Evolutionary conservation across 768 basidiomycete genomes (phyloP).

Genomic region (Lactifluus echinatus): DNA sequence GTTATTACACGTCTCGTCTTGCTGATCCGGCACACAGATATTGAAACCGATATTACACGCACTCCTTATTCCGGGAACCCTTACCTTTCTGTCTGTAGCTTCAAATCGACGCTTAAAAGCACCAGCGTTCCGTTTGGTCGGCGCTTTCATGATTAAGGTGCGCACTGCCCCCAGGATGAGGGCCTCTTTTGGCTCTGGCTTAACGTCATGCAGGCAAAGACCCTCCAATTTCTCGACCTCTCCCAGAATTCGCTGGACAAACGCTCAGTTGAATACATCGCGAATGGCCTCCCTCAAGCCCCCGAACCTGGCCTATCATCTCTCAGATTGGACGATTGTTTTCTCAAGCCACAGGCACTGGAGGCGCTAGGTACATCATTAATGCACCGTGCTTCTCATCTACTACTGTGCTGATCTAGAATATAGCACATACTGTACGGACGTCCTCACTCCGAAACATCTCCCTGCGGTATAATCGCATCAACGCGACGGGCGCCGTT

Average conservation of each 20-base stretch:
- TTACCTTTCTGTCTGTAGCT: slow-evolving; percentile 79
- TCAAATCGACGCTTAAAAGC: slow-evolving; percentile 78
- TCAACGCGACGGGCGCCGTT: slow-evolving; percentile 77
- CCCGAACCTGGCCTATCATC: slow-evolving; percentile 59
- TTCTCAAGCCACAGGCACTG: slow-evolving; percentile 59
- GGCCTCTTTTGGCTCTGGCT: background rate
- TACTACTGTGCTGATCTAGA: slow-evolving; percentile 1
- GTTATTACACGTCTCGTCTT: background rate
- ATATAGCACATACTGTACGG: slow-evolving; percentile 70
- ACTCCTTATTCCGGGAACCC: slow-evolving; percentile 69
- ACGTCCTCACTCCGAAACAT: slow-evolving; percentile 80
- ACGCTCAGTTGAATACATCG: slow-evolving; percentile 74
- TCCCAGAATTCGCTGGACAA: slow-evolving; percentile 83
- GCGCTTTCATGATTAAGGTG: slow-evolving; percentile 68
- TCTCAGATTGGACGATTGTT: slow-evolving; percentile 83
- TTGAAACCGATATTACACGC: slow-evolving; percentile 88
- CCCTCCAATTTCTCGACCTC: slow-evolving; percentile 80
- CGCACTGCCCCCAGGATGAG: slow-evolving; percentile 24
- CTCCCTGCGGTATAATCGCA: slow-evolving; percentile 83
- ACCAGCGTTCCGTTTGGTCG: slow-evolving; percentile 68
- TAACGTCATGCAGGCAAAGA: slow-evolving; percentile 47
- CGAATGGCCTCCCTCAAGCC: slow-evolving; percentile 49
- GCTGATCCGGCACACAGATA: slow-evolving; percentile 35
- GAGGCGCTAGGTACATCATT: slow-evolving; percentile 72
- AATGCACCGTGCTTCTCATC: background rate